Base-by-base conservation (phyloP, 179 eudicot species). In the Silene vulgaris region DNA sequence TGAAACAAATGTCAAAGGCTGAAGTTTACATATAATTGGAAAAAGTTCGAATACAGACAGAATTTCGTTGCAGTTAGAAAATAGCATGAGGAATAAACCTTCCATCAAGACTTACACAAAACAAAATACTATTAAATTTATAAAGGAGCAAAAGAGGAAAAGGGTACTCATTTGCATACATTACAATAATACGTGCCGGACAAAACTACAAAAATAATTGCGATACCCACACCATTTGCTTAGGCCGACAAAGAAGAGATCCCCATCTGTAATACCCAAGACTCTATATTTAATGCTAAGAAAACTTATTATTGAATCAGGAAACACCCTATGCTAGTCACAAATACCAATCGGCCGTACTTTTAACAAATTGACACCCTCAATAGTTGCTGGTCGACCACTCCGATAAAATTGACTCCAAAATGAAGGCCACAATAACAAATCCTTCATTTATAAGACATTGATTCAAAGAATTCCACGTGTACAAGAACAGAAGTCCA, bases 1-100 rank as follows among this genome's bases (percentile, higher is more conserved):
- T 12, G 56, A 9, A 73, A 17, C 66, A n/a, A 5, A 67, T 2
- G 62, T 75, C 59, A 77, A 16, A 52, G 50, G n/a, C 20, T 43
- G 74, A 73, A 66, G 48, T 70, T 56, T 72, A 30, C n/a, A 9
- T 59, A n/a, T 1, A 32, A 32, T 12, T 30, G 21, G 16, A 72
- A 57, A 65, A 29, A 29, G 5, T 1, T 5, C 1, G 2, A 65
- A 32, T 63, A 63, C 12, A 63, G 12, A 29, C 6, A 29, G 14
- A 29, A 65, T 50, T 50, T 7, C 43, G 43, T 37, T 40, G 48
- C 48, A 8, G 48, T 40, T 40, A 40, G 11, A 40, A 7, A 8
- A 40, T 40, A 40, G 12, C 48, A 40, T 8, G 12, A 40, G 12
- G 48, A 11, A 40, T 9, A 40, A 40, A 8, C 48, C 48, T 40